phyloP scores from a whole-genome alignment of 2,329 filamentous ascomycete genomes.

The Fusarium sarcochroum region DNA sequence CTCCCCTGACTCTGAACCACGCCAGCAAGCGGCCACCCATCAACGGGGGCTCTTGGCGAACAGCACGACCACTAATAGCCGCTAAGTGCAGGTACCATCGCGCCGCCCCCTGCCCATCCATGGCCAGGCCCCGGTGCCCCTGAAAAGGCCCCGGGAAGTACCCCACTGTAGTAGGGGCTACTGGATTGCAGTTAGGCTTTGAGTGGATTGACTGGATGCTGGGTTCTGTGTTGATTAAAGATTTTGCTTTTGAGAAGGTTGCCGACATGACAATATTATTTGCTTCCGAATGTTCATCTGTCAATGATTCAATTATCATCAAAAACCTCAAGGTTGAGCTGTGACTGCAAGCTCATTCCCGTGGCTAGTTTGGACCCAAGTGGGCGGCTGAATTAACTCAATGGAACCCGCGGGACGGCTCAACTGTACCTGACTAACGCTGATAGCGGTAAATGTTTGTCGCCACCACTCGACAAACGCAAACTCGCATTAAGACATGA shows the following conservation, averaged over 20 bases:
- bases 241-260: conserved; percentile 8
- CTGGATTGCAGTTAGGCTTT: conserved; percentile 15
- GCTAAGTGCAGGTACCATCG: conserved; percentile 42
- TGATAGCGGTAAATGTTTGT: conserved; percentile 23
- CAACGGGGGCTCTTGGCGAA: conserved; percentile 37
- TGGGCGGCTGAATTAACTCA: conserved; percentile 16
- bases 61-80: conserved; percentile 36
- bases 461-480: conserved; percentile 19
- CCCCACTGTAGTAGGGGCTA: conserved; percentile 22
- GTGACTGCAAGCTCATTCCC: conserved; percentile 2
- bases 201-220: conserved; percentile 14
- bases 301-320: conserved; percentile 16
- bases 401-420: conserved; percentile 11
- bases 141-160: conserved; percentile 11
- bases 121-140: conserved; percentile 24
- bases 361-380: conserved; percentile 11
- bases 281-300: conserved; percentile 8
- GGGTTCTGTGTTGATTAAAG: not conserved
- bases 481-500: not conserved
- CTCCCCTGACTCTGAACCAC: conserved; percentile 40
- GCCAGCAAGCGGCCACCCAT: conserved; percentile 29
- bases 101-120: conserved; percentile 23
- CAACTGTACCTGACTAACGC: conserved; percentile 33
- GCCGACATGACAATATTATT: conserved; percentile 4
- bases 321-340: not conserved